Base-by-base conservation (phyloP, 768 basidiomycete species). In the Podaxis sp. region DNA sequence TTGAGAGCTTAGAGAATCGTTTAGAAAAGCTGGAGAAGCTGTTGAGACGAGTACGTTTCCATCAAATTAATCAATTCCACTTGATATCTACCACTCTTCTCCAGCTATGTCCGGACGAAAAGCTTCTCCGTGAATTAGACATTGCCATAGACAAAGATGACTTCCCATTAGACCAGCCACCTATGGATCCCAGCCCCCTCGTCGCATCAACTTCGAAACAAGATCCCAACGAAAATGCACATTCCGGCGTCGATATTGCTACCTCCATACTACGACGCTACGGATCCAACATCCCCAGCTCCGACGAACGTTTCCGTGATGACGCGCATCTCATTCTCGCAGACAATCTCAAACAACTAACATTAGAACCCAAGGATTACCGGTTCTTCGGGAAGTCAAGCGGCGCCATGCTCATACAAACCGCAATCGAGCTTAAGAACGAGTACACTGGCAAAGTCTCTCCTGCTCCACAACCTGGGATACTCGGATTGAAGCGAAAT, bases 41-140 rank as follows among this genome's bases (percentile, higher is more conserved):
- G n/a, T 70, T 87, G 16, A 72, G 68, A 50, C 71, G 69, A 63
- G 79, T 79, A 48, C 61, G 73, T 67, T 21, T 13, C 46, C 4
- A 40, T 18, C 50, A 59, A 59, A 50, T 18, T 47, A n/a, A 14
- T 53, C 11, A 16, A 32, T 32, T 35, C 5, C 25, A 18, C 2
- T 46, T 38, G 37, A 46, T 46, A 38, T 50, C 44, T 32, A 51
- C n/a, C 21, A 23, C 16, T 21, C n/a, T n/a, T 10, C 44, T 47
- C 42, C 7, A 89, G 88, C 75, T 90, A 48, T 85, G 82, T 65
- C 87, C 88, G 11, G 84, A 88, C 53, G 81, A 82, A 48, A 81
- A 85, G 56, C 77, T 87, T 35, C 77, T 84, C 21, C 79, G 78
- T 59, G 84, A 89, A 64, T 72, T 89, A 9, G 84, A 74, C 18